Percentiles rank a stretch among this genome's conserved stretches.
phyloP scores from a whole-genome alignment of 345 rosid species.

The Atalantia buxifolia region DNA sequence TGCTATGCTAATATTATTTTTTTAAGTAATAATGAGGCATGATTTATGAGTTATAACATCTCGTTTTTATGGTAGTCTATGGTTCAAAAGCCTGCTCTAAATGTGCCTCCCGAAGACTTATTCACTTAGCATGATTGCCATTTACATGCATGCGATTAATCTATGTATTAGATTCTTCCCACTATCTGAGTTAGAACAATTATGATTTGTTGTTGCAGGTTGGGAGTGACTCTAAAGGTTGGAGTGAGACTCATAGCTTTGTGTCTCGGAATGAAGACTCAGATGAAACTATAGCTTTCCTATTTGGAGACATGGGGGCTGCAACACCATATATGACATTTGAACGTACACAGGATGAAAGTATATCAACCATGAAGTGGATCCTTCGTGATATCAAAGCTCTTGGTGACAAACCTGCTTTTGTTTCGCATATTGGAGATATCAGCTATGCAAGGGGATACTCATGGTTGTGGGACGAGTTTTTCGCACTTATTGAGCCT shows the following conservation, averaged over 20 bases:
- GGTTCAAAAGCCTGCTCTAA: neutral
- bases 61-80: neutral
- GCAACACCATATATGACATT: constrained; percentile 72
- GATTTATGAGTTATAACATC: neutral
- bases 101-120: neutral
- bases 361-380: constrained; percentile 78
- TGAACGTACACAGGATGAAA: constrained; percentile 72
- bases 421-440: constrained; percentile 88
- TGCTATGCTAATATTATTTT: neutral
- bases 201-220: constrained; percentile 39
- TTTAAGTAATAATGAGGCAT: neutral
- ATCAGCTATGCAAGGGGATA: constrained; percentile 89
- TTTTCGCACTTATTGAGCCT: constrained; percentile 68
- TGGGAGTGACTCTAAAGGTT: constrained; percentile 76
- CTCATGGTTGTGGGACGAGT: constrained; percentile 93
- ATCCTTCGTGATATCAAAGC: constrained; percentile 76
- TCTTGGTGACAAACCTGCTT: constrained; percentile 56
- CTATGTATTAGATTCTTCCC: neutral
- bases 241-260: constrained; percentile 68
- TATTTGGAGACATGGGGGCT: constrained; percentile 93
- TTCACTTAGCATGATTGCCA: neutral
- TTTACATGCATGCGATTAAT: neutral
- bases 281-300: constrained; percentile 59
- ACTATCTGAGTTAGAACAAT: neutral
- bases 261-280: constrained; percentile 53